Evolutionary conservation across 257 asterid genomes (phyloP).

Genomic region (Cruciata laevipes): DNA sequence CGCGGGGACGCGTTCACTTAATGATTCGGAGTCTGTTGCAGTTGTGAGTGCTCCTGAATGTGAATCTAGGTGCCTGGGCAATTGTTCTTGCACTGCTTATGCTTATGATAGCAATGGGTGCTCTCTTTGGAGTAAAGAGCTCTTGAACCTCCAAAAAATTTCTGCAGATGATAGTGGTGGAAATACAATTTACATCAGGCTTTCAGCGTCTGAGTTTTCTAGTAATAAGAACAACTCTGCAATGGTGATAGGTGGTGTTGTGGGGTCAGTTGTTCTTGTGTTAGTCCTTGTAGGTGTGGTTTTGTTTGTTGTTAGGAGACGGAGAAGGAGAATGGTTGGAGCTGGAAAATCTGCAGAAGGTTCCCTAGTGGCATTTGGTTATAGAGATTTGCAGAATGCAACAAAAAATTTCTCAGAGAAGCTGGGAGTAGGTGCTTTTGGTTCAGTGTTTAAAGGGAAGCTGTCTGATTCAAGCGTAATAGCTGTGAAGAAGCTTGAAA

Average conservation of each 20-base stretch:
- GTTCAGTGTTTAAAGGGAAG: conserved; percentile 45
- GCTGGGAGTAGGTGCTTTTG: conserved; percentile 51
- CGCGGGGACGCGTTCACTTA: conserved; percentile 5
- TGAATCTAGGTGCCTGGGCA: conserved; percentile 31
- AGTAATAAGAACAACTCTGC: conserved; percentile 20
- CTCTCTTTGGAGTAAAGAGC: conserved; percentile 12
- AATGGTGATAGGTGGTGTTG: conserved; percentile 25
- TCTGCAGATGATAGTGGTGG: conserved; percentile 20
- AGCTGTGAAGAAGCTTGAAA: conserved; percentile 49
- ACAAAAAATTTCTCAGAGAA: conserved; percentile 29
- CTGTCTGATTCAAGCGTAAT: conserved; percentile 38
- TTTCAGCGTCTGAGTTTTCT: conserved; percentile 30
- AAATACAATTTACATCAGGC: conserved; percentile 20
- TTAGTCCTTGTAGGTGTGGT: conserved; percentile 17
- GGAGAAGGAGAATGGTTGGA: conserved; percentile 15
- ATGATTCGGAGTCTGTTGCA: conserved; percentile 4
- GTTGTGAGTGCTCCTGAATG: conserved; percentile 27
- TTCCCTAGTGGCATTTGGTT: conserved; percentile 30
- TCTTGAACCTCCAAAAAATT: conserved; percentile 19
- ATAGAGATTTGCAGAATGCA: conserved; percentile 26
- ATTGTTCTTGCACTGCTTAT: conserved; percentile 23
- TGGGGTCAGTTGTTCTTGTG: conserved; percentile 26
- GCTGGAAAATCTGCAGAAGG: conserved; percentile 25
- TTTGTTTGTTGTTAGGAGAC: conserved; percentile 18
- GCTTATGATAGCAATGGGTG: conserved; percentile 13